Evolutionary conservation across 495 filamentous ascomycete genomes (phyloP).

Genomic region (Rostrohypoxylon terebratum): DNA sequence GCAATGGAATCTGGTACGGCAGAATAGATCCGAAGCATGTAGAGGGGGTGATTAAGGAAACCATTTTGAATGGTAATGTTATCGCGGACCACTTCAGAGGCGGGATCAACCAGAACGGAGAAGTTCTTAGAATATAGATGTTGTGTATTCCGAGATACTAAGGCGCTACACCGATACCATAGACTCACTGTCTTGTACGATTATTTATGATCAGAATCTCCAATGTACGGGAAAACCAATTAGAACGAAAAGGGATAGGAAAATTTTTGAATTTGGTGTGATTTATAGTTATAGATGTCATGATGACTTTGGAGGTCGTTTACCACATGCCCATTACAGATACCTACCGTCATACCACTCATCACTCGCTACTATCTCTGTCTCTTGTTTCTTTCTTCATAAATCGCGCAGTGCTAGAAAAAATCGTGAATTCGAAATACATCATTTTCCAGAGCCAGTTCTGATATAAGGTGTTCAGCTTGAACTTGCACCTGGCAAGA

Average conservation of each 20-base stretch:
- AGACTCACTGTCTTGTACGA: constrained; percentile 6
- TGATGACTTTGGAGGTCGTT: background rate
- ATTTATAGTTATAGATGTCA: background rate
- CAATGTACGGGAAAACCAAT: background rate
- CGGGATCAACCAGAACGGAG: constrained; percentile 61
- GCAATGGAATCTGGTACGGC: constrained; percentile 94
- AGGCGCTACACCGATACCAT: background rate
- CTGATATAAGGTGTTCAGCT: background rate
- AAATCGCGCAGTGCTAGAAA: background rate
- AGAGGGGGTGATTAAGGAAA: constrained; percentile 85
- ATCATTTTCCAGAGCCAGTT: background rate
- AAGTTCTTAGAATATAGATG: constrained; percentile 56
- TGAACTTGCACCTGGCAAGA: background rate
- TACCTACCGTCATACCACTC: background rate
- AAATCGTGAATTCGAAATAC: background rate
- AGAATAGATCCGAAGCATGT: constrained; percentile 87
- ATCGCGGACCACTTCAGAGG: constrained; percentile 81
- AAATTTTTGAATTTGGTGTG: background rate
- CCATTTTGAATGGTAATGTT: constrained; percentile 76
- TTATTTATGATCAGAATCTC: background rate
- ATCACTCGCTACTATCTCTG: background rate
- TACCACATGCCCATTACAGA: background rate
- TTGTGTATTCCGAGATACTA: background rate
- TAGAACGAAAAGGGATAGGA: background rate
- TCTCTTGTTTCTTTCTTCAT: background rate